Base-by-base conservation (phyloP, 1,284 basidiomycete genomes). In the Blastosporella zonata region DNA sequence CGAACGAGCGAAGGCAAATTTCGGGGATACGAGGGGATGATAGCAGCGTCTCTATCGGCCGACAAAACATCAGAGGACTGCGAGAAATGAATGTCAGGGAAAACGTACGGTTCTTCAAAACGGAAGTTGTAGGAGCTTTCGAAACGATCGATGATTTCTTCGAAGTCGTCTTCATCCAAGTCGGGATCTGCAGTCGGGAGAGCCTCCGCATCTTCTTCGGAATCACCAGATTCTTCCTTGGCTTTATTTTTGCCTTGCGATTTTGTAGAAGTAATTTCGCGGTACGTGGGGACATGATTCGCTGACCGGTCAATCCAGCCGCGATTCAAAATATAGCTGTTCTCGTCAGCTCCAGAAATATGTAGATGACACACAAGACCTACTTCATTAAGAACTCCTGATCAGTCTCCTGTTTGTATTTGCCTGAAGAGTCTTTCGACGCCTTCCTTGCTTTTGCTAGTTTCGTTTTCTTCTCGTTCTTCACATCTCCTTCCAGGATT, bases 121-220 rank as follows among this genome's bases (percentile, higher is more conserved):
- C 93, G 83, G 73, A 94, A 94, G 64, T 96, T 96, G 69, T 95
- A 96, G n/a, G 87, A 86, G 13, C 78, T 90, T 65, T 96, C 93
- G 64, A 92, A 97, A 38, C 90, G 82, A 70, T 95, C 95, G 60
- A 67, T 67, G 25, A 74, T 64, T n/a, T 71, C 71, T 40, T 97
- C 95, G 70, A 96, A 97, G 23, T 67, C 64, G n/a, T 68, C 70
- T 9, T 71, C 68, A 29, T 64, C 63, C 25, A 60, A 48, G 3
- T 62, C 66, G 15, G 55, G 47, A 59, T 58, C 36, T 27, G 35
- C 41, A 29, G 49, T 57, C 36, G 43, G 53, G 47, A 59, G 56
- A 40, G 23, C 51, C 28, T 67, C 67, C 6, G 63, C 64, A 17
- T 57, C 59, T 33, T 54, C 52, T 1, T 61, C 66, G 2, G 55